Conservation (phyloP, 2,329 filamentous ascomycete genomes). For the Leptodontidium sp. region DNA sequence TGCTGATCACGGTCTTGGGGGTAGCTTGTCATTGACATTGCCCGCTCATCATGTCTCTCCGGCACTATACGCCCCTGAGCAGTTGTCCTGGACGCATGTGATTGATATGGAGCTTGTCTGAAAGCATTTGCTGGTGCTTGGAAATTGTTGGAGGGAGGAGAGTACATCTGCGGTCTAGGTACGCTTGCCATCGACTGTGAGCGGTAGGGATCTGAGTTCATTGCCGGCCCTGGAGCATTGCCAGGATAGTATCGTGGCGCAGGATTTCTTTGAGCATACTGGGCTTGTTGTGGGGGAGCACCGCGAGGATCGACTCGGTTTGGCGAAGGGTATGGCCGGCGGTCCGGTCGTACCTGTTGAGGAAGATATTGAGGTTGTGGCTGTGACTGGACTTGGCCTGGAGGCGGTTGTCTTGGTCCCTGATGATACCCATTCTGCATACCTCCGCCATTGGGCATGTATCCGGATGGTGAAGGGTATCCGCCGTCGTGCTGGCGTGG, state of each 20-base stretch:
- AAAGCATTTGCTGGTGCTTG: constrained; percentile 78
- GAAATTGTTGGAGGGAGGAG: constrained; percentile 67
- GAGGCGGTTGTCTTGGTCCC: constrained; percentile 49
- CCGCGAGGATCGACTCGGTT: constrained; percentile 51
- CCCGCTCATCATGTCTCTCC: constrained; percentile 88
- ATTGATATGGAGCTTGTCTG: constrained; percentile 78
- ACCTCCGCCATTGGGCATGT: constrained; percentile 45
- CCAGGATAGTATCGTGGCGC: constrained; percentile 62
- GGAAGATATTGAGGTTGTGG: constrained; percentile 66
- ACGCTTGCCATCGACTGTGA: constrained; percentile 90
- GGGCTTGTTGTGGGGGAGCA: constrained; percentile 50
- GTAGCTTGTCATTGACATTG: constrained; percentile 95
- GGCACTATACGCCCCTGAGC: constrained; percentile 92
- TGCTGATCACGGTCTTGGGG: constrained; percentile 79
- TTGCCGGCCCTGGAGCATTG: constrained; percentile 67
- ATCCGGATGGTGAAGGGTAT: constrained; percentile 38
- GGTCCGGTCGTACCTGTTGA: constrained; percentile 67
- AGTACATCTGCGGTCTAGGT: constrained; percentile 76
- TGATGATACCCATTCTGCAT: constrained; percentile 60
- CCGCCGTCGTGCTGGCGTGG: constrained; percentile 58
- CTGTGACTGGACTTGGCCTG: constrained; percentile 50
- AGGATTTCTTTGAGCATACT: constrained; percentile 56
- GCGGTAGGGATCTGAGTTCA: constrained; percentile 86
- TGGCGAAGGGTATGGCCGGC: constrained; percentile 75
- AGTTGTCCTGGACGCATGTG: constrained; percentile 76